A percentile compares a stretch with the other conserved stretches of the same genome.
These are phyloP conservation scores for Carpinus fangiana DNA, from an alignment of 306 rosid genomes.

Conservation along the genomic window DNA sequence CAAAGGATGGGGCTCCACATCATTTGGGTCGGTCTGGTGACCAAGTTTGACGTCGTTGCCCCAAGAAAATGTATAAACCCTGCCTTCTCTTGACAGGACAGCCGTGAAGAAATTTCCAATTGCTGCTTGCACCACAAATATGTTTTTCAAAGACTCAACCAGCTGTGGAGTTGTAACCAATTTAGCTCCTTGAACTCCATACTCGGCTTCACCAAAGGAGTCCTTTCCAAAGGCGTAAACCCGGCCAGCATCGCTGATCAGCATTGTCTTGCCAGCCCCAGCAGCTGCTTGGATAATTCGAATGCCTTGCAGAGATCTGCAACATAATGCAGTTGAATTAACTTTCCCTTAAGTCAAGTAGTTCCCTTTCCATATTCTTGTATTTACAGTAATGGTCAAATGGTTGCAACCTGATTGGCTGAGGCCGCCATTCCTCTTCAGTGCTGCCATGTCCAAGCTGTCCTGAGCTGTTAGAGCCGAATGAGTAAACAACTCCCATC, in stretches of 20 bases:
- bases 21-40: conserved; percentile 77
- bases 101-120: conserved; percentile 94
- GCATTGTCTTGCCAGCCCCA: conserved; percentile 90
- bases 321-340: conserved; percentile 58
- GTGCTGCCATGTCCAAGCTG: conserved; percentile 90
- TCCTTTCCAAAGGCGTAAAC: conserved; percentile 91
- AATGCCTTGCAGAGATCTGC: conserved; percentile 89
- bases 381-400: conserved; percentile 26
- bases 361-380: conserved; percentile 38
- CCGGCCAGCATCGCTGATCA: conserved; percentile 81
- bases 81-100: conserved; percentile 90
- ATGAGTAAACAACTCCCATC: conserved; percentile 75
- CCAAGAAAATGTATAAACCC: conserved; percentile 91
- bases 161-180: conserved; percentile 57
- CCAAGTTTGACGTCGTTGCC: conserved; percentile 79
- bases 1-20: conserved; percentile 72
- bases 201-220: conserved; percentile 81
- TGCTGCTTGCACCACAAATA: conserved; percentile 95
- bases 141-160: conserved; percentile 75
- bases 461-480: conserved; percentile 88
- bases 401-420: conserved; percentile 68
- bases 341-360: conserved; percentile 40
- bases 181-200: conserved; percentile 65
- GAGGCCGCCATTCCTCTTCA: conserved; percentile 79
- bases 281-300: conserved; percentile 85